Evolutionary conservation across 495 filamentous ascomycete species (phyloP).

Genomic region (Hypoxylon lienhwacheense): DNA sequence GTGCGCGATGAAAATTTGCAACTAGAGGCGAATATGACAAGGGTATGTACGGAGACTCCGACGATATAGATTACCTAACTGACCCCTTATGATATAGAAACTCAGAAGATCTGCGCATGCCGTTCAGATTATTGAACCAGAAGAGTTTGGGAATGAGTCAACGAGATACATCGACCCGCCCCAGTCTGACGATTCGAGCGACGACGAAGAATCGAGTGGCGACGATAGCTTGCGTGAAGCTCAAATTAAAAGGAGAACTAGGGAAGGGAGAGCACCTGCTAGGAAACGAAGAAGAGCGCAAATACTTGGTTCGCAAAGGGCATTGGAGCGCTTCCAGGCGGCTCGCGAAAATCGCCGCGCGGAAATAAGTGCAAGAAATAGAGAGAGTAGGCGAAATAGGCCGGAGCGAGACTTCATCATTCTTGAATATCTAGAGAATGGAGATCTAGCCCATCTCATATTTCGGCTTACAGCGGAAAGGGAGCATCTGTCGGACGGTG

Average conservation of each 20-base stretch:
- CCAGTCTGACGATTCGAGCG: neutral
- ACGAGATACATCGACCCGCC: neutral
- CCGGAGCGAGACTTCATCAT: neutral
- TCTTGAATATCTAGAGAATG: conserved; percentile 10
- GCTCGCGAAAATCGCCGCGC: too few relatives aligned
- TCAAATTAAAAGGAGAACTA: neutral
- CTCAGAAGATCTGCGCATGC: conserved; percentile 12
- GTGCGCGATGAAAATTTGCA: neutral
- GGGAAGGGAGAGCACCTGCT: neutral
- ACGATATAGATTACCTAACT: neutral
- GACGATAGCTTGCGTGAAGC: neutral
- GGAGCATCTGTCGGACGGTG: neutral
- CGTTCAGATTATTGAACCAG: neutral
- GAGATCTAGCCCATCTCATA: conserved; percentile 1
- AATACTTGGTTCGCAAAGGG: neutral
- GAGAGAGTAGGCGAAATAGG: too few relatives aligned
- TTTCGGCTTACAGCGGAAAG: neutral
- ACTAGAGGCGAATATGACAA: neutral
- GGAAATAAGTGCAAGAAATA: too few relatives aligned
- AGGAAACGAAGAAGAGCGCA: too few relatives aligned
- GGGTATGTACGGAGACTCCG: neutral
- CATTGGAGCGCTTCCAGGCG: neutral
- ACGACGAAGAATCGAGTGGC: conserved; percentile 2
- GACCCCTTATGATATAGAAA: conserved; percentile 2
- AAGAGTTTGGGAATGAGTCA: neutral